Evolutionary conservation across 192 early-diverging fungal genomes (phyloP).

Genomic region (Coemansia sp.): DNA sequence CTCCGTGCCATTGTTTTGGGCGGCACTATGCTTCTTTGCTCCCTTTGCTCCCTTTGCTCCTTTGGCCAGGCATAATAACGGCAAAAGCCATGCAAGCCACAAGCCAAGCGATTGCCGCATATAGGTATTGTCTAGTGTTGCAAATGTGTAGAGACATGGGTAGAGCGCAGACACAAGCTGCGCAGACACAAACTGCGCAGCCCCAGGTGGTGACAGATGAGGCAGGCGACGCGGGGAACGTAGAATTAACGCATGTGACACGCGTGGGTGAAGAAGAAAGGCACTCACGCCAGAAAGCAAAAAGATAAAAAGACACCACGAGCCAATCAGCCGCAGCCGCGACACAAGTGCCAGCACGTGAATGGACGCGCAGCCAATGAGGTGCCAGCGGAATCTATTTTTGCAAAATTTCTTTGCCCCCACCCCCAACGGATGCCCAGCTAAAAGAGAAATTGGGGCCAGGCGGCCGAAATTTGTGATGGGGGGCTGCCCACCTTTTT

Average conservation of each 20-base stretch:
- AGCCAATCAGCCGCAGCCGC: constrained; percentile 35
- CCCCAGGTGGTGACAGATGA: not conserved
- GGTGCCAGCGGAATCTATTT: constrained; percentile 15
- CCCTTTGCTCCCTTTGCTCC: not conserved
- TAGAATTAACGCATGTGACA: not conserved
- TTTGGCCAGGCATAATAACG: not conserved
- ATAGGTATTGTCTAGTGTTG: not conserved
- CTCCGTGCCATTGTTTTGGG: not conserved
- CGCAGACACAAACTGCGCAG: not conserved
- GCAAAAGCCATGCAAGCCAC: constrained; percentile 8
- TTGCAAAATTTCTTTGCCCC: constrained; percentile 8
- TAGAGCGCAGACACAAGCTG: not conserved
- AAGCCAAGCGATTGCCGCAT: not conserved
- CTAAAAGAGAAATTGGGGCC: constrained; percentile 9
- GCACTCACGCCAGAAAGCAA: not conserved
- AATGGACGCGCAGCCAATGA: constrained; percentile 35
- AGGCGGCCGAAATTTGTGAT: constrained; percentile 14
- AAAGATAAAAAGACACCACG: not conserved
- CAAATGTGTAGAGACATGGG: not conserved
- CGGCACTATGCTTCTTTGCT: not conserved
- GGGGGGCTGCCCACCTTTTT: constrained; percentile 38
- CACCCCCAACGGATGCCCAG: constrained; percentile 17
- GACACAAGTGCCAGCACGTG: constrained; percentile 34
- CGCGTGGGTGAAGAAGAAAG: not conserved
- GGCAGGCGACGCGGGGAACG: not conserved